phyloP scores from a whole-genome alignment of 495 filamentous ascomycete genomes.

The Neurospora sp. region DNA sequence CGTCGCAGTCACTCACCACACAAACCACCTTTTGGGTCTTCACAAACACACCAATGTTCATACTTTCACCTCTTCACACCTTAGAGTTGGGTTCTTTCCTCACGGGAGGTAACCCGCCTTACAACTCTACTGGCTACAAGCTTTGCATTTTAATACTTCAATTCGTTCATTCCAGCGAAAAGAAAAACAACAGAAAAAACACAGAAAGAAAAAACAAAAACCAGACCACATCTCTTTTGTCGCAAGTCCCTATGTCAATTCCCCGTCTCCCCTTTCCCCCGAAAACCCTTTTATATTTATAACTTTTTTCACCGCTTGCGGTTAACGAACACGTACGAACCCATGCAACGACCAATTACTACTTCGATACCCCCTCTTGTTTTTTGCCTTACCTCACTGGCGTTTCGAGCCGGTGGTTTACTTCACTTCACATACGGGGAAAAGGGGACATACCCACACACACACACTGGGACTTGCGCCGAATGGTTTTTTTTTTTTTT shows the following conservation, averaged over 20 bases:
- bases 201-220: neutral
- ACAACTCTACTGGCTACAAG: neutral
- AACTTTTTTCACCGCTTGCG: neutral
- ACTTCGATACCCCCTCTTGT: neutral
- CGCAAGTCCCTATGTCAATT: neutral
- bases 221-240: neutral
- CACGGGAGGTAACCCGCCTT: neutral
- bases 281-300: neutral
- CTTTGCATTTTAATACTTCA: neutral
- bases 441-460: neutral
- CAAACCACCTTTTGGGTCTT: neutral
- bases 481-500: neutral
- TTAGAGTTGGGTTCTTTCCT: neutral
- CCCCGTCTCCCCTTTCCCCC: neutral
- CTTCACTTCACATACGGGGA: neutral
- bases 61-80: neutral
- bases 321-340: neutral
- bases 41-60: neutral
- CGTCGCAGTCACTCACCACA: neutral
- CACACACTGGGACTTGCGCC: neutral
- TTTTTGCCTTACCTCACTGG: neutral
- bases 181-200: neutral
- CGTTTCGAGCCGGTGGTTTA: neutral
- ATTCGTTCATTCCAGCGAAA: neutral
- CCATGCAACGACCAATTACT: neutral